phyloP scores from a whole-genome alignment of 768 basidiomycete genomes.

The Galerina marginata region DNA sequence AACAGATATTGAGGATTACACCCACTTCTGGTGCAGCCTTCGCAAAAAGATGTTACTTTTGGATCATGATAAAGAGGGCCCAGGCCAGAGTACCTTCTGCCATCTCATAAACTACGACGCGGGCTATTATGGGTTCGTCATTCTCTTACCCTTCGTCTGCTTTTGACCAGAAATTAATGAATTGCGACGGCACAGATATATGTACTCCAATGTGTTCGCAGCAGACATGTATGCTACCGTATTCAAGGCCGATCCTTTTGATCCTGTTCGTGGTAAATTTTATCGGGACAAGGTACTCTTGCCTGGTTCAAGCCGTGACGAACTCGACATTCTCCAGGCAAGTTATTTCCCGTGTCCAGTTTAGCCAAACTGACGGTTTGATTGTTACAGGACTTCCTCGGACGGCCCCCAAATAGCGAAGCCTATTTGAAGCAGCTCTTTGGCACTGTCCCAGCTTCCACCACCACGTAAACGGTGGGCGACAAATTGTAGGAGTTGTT shows the following conservation, averaged over 20 bases:
- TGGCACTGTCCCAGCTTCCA: conserved; percentile 35
- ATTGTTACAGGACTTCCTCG: conserved; percentile 69
- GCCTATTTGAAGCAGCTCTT: conserved; percentile 76
- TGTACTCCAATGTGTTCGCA: conserved; percentile 75
- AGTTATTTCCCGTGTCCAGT: conserved; percentile 7
- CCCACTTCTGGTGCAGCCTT: conserved; percentile 76
- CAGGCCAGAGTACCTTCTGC: conserved; percentile 78
- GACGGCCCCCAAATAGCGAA: conserved; percentile 72
- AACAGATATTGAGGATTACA: conserved; percentile 68
- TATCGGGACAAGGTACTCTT: conserved; percentile 80
- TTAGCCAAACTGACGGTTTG: not conserved
- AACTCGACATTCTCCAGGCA: conserved; percentile 77
- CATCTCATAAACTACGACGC: conserved; percentile 78
- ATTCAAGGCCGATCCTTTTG: conserved; percentile 80
- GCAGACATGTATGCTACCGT: conserved; percentile 72
- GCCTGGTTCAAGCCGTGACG: conserved; percentile 80
- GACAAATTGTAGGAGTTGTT: too few species aligned
- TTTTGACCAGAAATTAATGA: not conserved
- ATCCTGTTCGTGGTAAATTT: conserved; percentile 63
- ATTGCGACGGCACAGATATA: conserved; percentile 45
- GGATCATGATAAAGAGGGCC: conserved; percentile 59
- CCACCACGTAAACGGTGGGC: too few species aligned
- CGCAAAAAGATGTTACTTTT: conserved; percentile 74
- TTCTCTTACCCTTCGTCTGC: not conserved
- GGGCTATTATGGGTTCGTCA: conserved; percentile 64